These are phyloP conservation scores for Nakazawaea peltata DNA, from an alignment of 805 yeast species.

Conservation along the genomic window DNA sequence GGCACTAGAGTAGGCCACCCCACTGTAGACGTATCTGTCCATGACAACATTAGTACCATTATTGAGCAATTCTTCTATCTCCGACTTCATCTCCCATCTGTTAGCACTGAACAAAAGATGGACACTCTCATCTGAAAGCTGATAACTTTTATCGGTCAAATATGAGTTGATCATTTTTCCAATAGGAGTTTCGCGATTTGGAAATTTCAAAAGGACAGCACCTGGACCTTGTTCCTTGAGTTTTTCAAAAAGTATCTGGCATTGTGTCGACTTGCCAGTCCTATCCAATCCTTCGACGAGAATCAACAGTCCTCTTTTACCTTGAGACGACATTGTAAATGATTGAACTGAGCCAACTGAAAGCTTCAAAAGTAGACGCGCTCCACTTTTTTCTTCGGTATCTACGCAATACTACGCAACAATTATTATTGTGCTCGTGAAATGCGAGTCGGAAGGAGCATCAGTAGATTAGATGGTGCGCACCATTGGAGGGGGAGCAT, in stretches of 20 bases:
- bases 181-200: slow-evolving; percentile 76
- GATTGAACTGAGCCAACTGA: background rate
- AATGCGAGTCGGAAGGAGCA: too few species aligned
- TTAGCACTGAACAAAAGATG: slow-evolving; percentile 90
- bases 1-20: slow-evolving; percentile 87
- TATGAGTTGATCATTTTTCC: slow-evolving; percentile 76
- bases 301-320: slow-evolving; percentile 60
- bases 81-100: slow-evolving; percentile 74
- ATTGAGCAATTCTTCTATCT: slow-evolving; percentile 35
- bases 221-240: slow-evolving; percentile 18
- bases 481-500: too few species aligned
- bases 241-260: slow-evolving; percentile 27
- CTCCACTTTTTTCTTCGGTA: too few species aligned
- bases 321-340: too few species aligned
- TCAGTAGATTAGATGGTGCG: too few species aligned
- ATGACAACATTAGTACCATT: slow-evolving; percentile 56
- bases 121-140: slow-evolving; percentile 67
- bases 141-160: slow-evolving; percentile 40
- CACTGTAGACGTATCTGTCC: slow-evolving; percentile 89
- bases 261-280: slow-evolving; percentile 91
- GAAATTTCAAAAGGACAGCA: slow-evolving; percentile 60
- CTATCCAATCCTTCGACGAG: slow-evolving; percentile 91
- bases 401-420: too few species aligned
- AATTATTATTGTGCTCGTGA: too few species aligned
- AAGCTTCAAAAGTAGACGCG: too few species aligned